Conservation (phyloP, 805 yeast genomes). For the Lipomyces orientalis region DNA sequence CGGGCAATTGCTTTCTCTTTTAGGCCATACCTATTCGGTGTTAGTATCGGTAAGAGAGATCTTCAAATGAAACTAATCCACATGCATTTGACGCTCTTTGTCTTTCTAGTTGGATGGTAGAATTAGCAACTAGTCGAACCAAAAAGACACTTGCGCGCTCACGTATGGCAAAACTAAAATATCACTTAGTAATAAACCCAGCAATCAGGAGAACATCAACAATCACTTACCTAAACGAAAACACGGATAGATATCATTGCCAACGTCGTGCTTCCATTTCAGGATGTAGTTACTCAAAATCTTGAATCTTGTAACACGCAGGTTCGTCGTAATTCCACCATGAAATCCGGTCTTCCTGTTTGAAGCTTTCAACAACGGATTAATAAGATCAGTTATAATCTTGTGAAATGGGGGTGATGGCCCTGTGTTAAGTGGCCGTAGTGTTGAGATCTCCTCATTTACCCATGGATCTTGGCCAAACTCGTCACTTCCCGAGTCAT, state of each 20-base stretch:
- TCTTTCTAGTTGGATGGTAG: constrained; percentile 49
- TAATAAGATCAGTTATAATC: constrained; percentile 52
- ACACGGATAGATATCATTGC: constrained; percentile 70
- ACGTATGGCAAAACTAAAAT: constrained; percentile 37
- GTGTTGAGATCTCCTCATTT: background rate
- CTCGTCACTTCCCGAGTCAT: background rate
- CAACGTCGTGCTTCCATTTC: constrained; percentile 61
- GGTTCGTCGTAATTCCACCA: constrained; percentile 35
- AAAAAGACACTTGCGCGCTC: background rate
- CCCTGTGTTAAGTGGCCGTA: constrained; percentile 48
- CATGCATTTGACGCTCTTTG: constrained; percentile 50
- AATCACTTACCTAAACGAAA: constrained; percentile 53
- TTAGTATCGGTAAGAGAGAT: background rate
- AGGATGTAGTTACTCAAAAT: constrained; percentile 48
- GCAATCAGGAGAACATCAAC: background rate
- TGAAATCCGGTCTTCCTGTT: constrained; percentile 29
- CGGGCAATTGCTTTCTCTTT: constrained; percentile 67
- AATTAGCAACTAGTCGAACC: background rate
- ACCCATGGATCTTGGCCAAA: background rate
- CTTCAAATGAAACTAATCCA: background rate
- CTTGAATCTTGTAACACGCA: constrained; percentile 9
- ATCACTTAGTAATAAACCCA: background rate
- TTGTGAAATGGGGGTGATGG: constrained; percentile 52
- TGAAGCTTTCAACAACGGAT: constrained; percentile 49
- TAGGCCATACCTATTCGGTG: constrained; percentile 53